Base-by-base conservation (phyloP, 768 basidiomycete genomes). In the Exidia glandulosa region DNA sequence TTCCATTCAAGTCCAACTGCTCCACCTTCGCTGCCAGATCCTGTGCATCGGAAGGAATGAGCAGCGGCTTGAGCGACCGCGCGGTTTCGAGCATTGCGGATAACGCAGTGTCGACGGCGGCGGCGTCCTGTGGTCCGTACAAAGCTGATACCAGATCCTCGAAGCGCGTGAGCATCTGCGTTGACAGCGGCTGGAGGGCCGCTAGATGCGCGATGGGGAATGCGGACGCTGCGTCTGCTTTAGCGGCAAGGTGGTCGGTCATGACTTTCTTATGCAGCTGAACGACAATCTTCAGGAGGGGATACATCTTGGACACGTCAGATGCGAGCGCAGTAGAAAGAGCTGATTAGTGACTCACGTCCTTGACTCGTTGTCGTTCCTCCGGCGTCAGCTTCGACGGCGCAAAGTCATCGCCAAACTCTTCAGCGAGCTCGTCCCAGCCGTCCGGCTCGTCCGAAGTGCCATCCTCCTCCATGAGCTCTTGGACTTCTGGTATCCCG, bases 111-210 rank as follows among this genome's bases (percentile, higher is more conserved):
- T 64, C 63, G 56, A 88, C 70, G 33, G 75, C 69, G 1, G 66
- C 65, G 0, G 69, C 66, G 60, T 83, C 76, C 65, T 90, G 87
- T 3, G 86, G 85, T 0, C 79, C 62, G 67, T 90, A 87, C 45
- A 87, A 71, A 2, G 83, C 72, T n/a, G 85, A 77, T 25, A 85
- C 78, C 58, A 89, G 73, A 45, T 90, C 85, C 66, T 90, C 88
- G 3, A 80, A 76, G 2, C 79, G 75, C 56, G 76, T 68, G n/a
- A 85, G 74, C 27, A 88, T 74, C 7, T 70, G 66, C 32, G 78
- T 73, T 2, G 87, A 89, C 10, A 72, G 72, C 2, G 66, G 36
- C 16, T 79, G 75, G 4, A 90, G 73, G 27, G 65, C 58, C 66
- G 88, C 86, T 23, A 86, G 71, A n/a, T 65, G 63, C 1, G 69